Base-by-base conservation (phyloP, 768 basidiomycete genomes). In the Leucocoprinus sp. region DNA sequence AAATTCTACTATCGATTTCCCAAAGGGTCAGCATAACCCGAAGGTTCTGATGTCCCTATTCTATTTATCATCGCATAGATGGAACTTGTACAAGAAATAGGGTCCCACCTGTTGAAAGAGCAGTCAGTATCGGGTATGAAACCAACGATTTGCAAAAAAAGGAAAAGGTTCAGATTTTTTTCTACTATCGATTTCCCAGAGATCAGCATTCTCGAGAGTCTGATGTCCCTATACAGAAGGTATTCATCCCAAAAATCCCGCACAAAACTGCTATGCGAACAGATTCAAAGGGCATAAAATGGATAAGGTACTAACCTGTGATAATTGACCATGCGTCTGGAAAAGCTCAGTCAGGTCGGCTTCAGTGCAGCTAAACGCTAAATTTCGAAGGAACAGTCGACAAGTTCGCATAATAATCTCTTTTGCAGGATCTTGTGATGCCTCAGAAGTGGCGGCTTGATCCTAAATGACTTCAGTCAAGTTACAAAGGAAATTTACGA, bases 311-410 rank as follows among this genome's bases (percentile, higher is more conserved):
- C 78, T 71, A 50, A 90, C 91, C 83, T 93, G 85, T 33, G 72
- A 72, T 26, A 96, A 59, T 36, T 76, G 68, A 7, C 93, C 93
- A 58, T 76, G 89, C 0, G 74, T 67, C 2, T 62, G 59, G 60
- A 93, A 92, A 2, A 82, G 69, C 9, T 72, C 69, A 2, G 61
- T 56, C 0, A 98, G 64, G 40, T 96, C 92, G 2, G 68, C 61
- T 14, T 84, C 75, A 5, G 84, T 82, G 47, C 86, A 89, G 0
- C 82, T 76, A 56, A 92, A 98, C 0, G 92, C 72, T n/a, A 99
- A 64, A 58, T 98, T 99, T n/a, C 96, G 89, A 4, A 99, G 66
- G 57, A 98, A 98, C 2, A 98, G 67, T 3, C 93, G 78, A 1
- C 78, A 74, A 0, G 92, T 93, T 46, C 75, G 72, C 4, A 83